These are phyloP conservation scores for Xanthoconium stramineum DNA, from an alignment of 768 basidiomycete genomes.

Conservation along the genomic window DNA sequence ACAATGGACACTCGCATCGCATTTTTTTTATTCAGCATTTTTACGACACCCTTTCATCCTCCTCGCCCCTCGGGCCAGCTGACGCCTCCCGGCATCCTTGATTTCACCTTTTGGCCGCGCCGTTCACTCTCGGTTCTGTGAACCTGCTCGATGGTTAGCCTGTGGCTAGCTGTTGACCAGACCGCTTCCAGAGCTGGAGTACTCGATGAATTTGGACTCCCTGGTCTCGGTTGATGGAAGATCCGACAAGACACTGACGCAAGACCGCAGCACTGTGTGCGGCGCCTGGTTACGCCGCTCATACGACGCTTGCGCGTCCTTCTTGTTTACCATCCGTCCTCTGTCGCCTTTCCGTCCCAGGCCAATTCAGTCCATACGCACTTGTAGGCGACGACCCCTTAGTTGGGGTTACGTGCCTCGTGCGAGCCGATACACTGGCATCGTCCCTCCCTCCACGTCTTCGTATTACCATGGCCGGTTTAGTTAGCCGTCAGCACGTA, in stretches of 20 bases:
- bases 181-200: conserved; percentile 29
- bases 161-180: conserved; percentile 35
- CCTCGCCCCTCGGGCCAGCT: conserved; percentile 23
- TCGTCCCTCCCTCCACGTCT: conserved; percentile 36
- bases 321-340: conserved; percentile 43
- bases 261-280: conserved; percentile 63
- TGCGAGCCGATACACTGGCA: conserved; percentile 72
- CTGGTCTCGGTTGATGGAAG: conserved; percentile 50
- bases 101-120: conserved; percentile 51
- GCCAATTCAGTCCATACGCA: conserved; percentile 50
- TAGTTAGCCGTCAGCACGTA: conserved; percentile 24
- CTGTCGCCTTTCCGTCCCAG: conserved; percentile 42
- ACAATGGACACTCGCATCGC: conserved; percentile 42
- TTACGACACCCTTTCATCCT: conserved; percentile 30
- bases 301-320: conserved; percentile 43
- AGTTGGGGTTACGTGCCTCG: conserved; percentile 77
- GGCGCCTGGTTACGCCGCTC: conserved; percentile 49
- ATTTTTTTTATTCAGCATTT: conserved; percentile 41
- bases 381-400: conserved; percentile 82
- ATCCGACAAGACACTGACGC: conserved; percentile 60
- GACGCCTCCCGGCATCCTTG: conserved; percentile 19
- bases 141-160: conserved; percentile 35
- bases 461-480: conserved; percentile 20
- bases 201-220: conserved; percentile 49
- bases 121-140: conserved; percentile 36